phyloP scores from a whole-genome alignment of 1,139 yeast species.

The Blastobotrys petasosporus region DNA sequence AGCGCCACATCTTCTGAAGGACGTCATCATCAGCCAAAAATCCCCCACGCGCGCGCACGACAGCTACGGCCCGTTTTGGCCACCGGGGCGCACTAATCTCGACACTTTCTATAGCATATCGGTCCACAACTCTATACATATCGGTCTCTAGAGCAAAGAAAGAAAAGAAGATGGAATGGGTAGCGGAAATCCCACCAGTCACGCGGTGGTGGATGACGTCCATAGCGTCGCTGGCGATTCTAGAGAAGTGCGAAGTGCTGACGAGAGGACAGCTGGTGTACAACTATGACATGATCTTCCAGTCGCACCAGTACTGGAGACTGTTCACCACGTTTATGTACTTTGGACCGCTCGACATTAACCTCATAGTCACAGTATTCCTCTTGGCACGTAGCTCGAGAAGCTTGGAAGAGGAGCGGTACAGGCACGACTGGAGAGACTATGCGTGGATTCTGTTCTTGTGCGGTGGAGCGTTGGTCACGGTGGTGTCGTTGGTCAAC shows the following conservation, averaged over 20 bases:
- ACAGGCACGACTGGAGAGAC: slow-evolving; percentile 33
- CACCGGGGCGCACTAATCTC: too few species aligned
- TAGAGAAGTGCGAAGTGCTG: slow-evolving; percentile 33
- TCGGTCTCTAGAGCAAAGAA: too few species aligned
- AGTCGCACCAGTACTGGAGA: slow-evolving; percentile 39
- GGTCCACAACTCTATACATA: too few species aligned
- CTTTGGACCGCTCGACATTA: slow-evolving; percentile 38
- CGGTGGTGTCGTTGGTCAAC: slow-evolving; percentile 31
- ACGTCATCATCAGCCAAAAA: too few species aligned
- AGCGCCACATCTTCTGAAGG: too few species aligned
- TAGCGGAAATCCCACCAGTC: slow-evolving; percentile 30
- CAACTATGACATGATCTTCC: slow-evolving; percentile 20
- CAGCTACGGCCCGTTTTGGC: too few species aligned
- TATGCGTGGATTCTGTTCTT: slow-evolving; percentile 37
- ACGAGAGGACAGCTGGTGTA: slow-evolving; percentile 23
- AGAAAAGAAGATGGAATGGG: slow-evolving; percentile 28
- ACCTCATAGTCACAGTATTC: slow-evolving; percentile 35
- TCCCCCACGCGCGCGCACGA: too few species aligned
- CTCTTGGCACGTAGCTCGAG: slow-evolving; percentile 38
- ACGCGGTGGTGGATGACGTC: slow-evolving; percentile 30
- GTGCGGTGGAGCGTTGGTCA: slow-evolving; percentile 27
- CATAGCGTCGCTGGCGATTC: slow-evolving; percentile 29
- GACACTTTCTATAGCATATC: too few species aligned
- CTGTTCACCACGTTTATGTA: slow-evolving; percentile 40
- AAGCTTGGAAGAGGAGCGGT: slow-evolving; percentile 38